A percentile compares a stretch with the other conserved stretches of the same genome.
phyloP scores from a whole-genome alignment of 2,329 filamentous ascomycete genomes.

The Sordariomycetes sp. region DNA sequence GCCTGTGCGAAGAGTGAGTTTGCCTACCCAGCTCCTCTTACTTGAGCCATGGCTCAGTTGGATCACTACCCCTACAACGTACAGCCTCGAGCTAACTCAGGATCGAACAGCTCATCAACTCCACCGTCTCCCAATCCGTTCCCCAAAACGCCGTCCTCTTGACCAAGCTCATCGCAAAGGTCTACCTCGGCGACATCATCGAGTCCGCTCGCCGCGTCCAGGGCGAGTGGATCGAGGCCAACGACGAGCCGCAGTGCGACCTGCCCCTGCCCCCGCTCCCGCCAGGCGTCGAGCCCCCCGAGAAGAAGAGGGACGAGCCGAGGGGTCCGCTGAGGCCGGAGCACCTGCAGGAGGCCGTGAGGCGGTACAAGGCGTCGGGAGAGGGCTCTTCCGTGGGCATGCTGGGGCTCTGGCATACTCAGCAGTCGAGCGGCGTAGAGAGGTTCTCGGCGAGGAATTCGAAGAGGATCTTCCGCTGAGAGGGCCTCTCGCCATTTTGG shows the following conservation, averaged over 20 bases:
- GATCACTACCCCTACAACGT: constrained; percentile 3
- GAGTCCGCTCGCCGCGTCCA: constrained; percentile 62
- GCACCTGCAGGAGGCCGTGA: constrained; percentile 62
- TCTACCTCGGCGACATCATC: constrained; percentile 67
- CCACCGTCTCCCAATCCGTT: constrained; percentile 70
- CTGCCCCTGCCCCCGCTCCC: constrained; percentile 30
- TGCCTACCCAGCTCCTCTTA: neutral
- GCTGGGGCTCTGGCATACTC: constrained; percentile 49
- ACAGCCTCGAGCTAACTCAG: neutral
- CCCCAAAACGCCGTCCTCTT: constrained; percentile 62
- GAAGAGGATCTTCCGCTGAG: constrained; percentile 40
- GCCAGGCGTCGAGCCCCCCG: neutral
- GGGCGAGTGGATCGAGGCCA: constrained; percentile 54
- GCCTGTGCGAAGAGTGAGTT: constrained; percentile 54
- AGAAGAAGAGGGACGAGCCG: constrained; percentile 13
- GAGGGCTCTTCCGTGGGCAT: constrained; percentile 55
- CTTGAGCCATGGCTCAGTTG: neutral
- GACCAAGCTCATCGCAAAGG: constrained; percentile 66
- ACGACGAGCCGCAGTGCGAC: constrained; percentile 46
- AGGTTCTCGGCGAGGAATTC: constrained; percentile 45
- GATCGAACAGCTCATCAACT: constrained; percentile 56
- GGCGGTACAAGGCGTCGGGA: constrained; percentile 52
- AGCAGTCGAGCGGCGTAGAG: constrained; percentile 48
- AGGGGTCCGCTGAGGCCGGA: constrained; percentile 59
- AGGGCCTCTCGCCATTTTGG: no score